A percentile compares a stretch with the other conserved stretches of the same genome.
Conservation (phyloP, 768 basidiomycete species). For the Rossbeevera mucosa region DNA sequence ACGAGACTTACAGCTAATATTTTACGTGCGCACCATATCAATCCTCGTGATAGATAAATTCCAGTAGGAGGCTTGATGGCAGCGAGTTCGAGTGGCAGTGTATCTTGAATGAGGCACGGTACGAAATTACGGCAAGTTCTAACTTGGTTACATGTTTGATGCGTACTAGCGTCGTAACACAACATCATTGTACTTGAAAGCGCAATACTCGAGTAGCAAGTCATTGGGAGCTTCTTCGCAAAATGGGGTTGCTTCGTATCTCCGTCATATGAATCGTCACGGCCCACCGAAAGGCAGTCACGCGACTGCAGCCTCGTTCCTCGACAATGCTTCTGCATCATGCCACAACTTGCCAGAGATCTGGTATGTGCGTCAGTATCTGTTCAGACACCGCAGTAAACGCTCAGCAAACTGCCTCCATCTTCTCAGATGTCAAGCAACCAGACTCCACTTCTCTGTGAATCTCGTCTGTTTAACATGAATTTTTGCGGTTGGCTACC, state of each 20-base stretch:
- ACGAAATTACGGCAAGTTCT: no score
- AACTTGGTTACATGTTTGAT: background rate
- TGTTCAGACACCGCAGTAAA: background rate
- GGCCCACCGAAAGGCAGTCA: conserved; percentile 4
- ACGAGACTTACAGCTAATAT: background rate
- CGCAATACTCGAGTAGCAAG: background rate
- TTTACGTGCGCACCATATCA: background rate
- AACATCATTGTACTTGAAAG: background rate
- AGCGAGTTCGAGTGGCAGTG: no score
- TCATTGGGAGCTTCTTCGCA: background rate
- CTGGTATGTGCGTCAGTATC: background rate
- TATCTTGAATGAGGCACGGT: no score
- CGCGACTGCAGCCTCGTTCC: background rate
- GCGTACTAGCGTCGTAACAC: no score
- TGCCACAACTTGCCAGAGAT: background rate
- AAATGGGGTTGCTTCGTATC: background rate
- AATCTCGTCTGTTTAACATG: background rate
- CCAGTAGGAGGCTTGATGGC: no score
- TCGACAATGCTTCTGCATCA: background rate
- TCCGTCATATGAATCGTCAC: background rate
- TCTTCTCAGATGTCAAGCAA: background rate
- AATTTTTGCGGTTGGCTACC: conserved; percentile 3
- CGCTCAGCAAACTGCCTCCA: background rate
- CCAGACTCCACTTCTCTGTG: background rate
- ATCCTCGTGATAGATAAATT: background rate